Base-by-base conservation (phyloP, 1,284 basidiomycete genomes). In the Cutaneotrichosporon dermatis region DNA sequence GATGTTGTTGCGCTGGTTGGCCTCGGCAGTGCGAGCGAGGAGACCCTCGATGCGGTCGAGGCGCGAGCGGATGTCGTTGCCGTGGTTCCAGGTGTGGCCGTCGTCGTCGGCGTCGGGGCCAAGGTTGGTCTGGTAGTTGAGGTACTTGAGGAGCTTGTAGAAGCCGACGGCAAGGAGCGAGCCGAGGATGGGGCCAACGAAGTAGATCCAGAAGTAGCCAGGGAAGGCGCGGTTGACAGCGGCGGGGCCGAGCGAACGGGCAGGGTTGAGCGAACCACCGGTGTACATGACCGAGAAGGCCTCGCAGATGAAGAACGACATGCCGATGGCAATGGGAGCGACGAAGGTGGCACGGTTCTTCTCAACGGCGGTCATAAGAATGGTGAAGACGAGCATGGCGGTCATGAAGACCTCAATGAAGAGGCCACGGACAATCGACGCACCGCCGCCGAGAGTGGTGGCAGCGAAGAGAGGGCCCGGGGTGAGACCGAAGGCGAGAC, bases 281-380 rank as follows among this genome's bases (percentile, higher is more conserved):
- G 76, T 78, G 65, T 76, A 78, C 63, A 72, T 75, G n/a, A 77
- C 76, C 37, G 74, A 74, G 15, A 80, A 69, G 40, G 80, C 65
- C 66, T 81, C 80, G 52, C 79, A 78, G 43, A 79, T 74, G 65
- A 81, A 80, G n/a, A 81, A 69, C 4, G 79, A 73, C 54, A 79
- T 74, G 51, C 81, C 81, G 55, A 82, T 83, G 50, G 79, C 81
- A 58, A 83, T 75, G 3, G 82, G 82, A 2, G 81, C 81, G 16
- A 82, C 74, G 68, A 80, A 81, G 0, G 82, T 82, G 11, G 76
- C 78, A 45, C 77, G 73, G 71, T 81, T 78, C 71, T 79, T 81
- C 69, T 81, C 80, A 34, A 78, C 81, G 42, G 80, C 81, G 9
- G 80, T 69, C 56, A 82, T 68, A 51, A 81, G 74, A 51, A 80